Evolutionary conservation across 2,329 filamentous ascomycete genomes (phyloP).

Genomic region (Endoconidiophora laricicola): DNA sequence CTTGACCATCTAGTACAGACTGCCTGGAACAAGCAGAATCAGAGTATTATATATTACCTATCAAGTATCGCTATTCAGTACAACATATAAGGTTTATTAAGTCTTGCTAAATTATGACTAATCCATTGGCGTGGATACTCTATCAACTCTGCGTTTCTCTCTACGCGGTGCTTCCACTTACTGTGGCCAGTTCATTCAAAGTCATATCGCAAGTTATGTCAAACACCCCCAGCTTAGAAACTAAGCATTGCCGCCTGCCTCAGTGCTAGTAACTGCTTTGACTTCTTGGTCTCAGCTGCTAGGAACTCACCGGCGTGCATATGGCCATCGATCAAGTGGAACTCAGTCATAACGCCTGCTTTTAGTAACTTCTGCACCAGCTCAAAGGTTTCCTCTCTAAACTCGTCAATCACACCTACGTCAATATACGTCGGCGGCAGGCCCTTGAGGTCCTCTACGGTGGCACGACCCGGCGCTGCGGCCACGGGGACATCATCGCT

Average conservation of each 20-base stretch:
- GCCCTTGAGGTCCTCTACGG: constrained; percentile 14
- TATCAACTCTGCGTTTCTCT: too few species aligned
- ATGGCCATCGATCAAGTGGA: constrained; percentile 25
- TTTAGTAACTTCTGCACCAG: constrained; percentile 20
- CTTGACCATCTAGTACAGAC: too few species aligned
- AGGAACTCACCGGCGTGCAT: constrained; percentile 18
- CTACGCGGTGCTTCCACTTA: too few species aligned
- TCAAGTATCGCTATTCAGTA: too few species aligned
- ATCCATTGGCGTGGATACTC: too few species aligned
- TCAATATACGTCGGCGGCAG: constrained; percentile 25
- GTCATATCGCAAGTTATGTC: too few species aligned
- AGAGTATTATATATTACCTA: too few species aligned
- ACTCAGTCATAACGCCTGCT: constrained; percentile 22
- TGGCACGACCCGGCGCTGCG: constrained; percentile 16
- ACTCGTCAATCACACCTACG: constrained; percentile 23
- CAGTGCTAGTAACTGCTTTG: neutral
- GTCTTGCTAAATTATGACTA: too few species aligned
- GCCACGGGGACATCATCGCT: constrained; percentile 13
- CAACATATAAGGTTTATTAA: too few species aligned
- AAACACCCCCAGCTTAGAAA: neutral
- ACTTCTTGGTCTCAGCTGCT: constrained; percentile 1
- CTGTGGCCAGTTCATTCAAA: too few species aligned
- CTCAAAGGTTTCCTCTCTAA: constrained; percentile 20
- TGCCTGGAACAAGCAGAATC: too few species aligned
- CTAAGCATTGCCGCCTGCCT: neutral